Evolutionary conservation across 495 filamentous ascomycete species (phyloP).

Genomic region (Penicillium goetzii): DNA sequence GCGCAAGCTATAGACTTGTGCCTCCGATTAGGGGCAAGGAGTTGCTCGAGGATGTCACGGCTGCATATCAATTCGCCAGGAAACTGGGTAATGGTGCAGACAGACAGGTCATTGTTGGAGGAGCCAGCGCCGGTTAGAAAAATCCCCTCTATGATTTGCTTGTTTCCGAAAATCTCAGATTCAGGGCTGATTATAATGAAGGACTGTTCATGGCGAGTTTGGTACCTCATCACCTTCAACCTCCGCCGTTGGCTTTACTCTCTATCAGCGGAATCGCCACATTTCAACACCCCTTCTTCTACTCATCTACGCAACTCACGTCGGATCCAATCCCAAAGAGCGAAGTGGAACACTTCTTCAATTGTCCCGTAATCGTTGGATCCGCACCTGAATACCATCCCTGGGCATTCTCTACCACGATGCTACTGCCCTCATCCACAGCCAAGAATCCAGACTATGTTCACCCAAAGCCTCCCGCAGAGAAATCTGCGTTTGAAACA

Average conservation of each 20-base stretch:
- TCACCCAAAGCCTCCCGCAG: background rate
- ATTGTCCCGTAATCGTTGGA: background rate
- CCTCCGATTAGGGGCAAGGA: background rate
- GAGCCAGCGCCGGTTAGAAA: conserved; percentile 2
- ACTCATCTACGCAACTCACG: background rate
- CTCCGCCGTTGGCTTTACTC: background rate
- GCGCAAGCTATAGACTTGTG: conserved; percentile 2
- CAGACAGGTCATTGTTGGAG: conserved; percentile 1
- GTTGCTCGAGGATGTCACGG: conserved; percentile 10
- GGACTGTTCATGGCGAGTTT: conserved; percentile 2
- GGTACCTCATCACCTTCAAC: conserved; percentile 3
- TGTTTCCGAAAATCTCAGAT: background rate
- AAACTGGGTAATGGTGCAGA: background rate
- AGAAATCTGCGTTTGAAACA: background rate
- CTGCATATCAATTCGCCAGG: conserved; percentile 1
- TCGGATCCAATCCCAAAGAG: background rate
- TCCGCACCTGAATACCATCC: background rate
- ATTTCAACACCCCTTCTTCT: conserved; percentile 7
- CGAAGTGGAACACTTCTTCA: conserved; percentile 1
- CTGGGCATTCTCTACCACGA: background rate
- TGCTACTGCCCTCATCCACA: background rate
- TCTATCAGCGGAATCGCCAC: conserved; percentile 8
- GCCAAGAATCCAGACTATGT: background rate
- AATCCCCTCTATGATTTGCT: background rate
- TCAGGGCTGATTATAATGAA: background rate